Percentiles rank a stretch among this genome's conserved stretches.
Conservation (phyloP, 257 asterid genomes). For the Jacaranda mimosifolia region DNA sequence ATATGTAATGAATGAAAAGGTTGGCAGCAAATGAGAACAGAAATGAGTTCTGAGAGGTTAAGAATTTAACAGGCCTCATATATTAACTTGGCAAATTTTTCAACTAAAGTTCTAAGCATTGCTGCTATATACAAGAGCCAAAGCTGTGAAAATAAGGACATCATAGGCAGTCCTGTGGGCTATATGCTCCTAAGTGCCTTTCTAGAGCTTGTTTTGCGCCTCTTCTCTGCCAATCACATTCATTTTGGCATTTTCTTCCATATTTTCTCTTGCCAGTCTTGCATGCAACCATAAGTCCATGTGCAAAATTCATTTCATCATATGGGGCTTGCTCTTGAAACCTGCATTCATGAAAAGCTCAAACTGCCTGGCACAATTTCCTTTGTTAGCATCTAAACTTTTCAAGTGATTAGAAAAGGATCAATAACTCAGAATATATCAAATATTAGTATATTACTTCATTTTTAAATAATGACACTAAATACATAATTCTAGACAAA, state of each 20-base stretch:
- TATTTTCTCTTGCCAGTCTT: not conserved
- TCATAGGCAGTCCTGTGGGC: constrained; percentile 37
- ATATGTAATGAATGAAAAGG: not conserved
- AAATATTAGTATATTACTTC: too few relatives aligned
- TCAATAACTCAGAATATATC: too few relatives aligned
- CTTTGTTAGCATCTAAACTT: not conserved
- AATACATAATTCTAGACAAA: too few relatives aligned
- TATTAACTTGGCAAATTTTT: not conserved
- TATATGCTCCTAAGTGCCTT: constrained; percentile 9
- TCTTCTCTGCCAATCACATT: not conserved
- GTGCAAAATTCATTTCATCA: constrained; percentile 24
- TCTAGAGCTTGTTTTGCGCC: not conserved
- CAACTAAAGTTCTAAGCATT: not conserved
- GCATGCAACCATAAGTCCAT: constrained; percentile 2
- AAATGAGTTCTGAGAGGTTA: not conserved
- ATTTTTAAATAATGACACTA: too few relatives aligned
- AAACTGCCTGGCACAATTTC: not conserved
- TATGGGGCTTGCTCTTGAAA: constrained; percentile 87
- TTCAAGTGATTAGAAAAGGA: not conserved
- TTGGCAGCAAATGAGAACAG: not conserved
- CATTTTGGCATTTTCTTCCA: constrained; percentile 19
- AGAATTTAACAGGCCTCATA: not conserved
- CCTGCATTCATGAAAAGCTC: constrained; percentile 54
- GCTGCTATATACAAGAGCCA: constrained; percentile 35
- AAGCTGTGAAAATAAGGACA: constrained; percentile 26